A percentile compares a stretch with the other conserved stretches of the same genome.
phyloP scores from a whole-genome alignment of 208 protist species.

The Strigomonas oncopelti region DNA sequence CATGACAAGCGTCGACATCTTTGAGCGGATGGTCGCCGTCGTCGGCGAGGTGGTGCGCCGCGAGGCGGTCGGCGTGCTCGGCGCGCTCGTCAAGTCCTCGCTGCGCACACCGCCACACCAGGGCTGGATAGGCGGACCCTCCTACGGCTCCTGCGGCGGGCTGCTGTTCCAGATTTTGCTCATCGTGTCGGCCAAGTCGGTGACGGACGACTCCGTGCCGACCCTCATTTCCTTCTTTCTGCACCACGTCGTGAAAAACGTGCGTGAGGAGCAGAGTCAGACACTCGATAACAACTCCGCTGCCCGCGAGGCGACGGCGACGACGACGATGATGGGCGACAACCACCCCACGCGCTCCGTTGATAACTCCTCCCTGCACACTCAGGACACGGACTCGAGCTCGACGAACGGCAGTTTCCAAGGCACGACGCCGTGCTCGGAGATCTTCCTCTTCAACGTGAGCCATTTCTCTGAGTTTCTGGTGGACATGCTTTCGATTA shows the following conservation, averaged over 20 bases:
- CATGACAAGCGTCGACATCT: background rate
- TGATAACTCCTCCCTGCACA: background rate
- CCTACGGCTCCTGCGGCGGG: constrained; percentile 74
- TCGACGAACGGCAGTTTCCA: background rate
- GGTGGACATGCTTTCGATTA: constrained; percentile 77
- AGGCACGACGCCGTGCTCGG: constrained; percentile 13
- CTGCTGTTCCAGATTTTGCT: constrained; percentile 82
- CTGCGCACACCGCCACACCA: constrained; percentile 45
- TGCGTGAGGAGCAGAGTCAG: background rate
- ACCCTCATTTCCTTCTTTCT: constrained; percentile 73
- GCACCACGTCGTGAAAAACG: constrained; percentile 37
- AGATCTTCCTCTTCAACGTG: constrained; percentile 79
- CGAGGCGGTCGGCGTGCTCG: constrained; percentile 49
- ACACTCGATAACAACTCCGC: background rate
- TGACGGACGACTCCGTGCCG: constrained; percentile 35
- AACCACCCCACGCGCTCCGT: background rate
- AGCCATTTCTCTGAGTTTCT: constrained; percentile 73
- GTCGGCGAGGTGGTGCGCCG: constrained; percentile 33
- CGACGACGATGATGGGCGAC: background rate
- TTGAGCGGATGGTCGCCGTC: constrained; percentile 18
- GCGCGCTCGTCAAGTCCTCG: constrained; percentile 46
- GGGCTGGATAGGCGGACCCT: constrained; percentile 45
- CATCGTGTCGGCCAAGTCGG: constrained; percentile 38
- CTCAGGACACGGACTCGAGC: background rate
- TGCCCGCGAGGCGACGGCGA: background rate